phyloP scores from a whole-genome alignment of 495 filamentous ascomycete genomes.

The Chaetomium tenue region DNA sequence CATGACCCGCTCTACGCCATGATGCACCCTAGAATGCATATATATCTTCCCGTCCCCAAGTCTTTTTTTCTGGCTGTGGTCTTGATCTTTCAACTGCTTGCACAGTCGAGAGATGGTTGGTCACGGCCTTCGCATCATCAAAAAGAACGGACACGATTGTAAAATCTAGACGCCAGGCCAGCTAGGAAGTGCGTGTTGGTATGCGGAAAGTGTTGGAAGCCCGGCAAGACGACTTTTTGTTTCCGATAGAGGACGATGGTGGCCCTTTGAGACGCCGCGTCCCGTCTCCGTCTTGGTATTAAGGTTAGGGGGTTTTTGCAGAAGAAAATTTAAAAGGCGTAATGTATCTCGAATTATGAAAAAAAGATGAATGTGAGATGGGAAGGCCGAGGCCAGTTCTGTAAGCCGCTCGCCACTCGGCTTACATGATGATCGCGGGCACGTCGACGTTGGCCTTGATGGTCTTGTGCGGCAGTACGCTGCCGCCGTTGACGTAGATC shows the following conservation, averaged over 20 bases:
- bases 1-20: constrained; percentile 6
- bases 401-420: neutral
- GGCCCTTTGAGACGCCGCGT: neutral
- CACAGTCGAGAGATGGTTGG: neutral
- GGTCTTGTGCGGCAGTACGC: constrained; percentile 94
- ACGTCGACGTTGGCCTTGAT: constrained; percentile 98
- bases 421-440: constrained; percentile 84
- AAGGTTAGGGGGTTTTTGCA: constrained; percentile 2
- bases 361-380: neutral
- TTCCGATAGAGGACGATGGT: neutral
- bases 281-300: constrained; percentile 20
- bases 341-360: constrained; percentile 16
- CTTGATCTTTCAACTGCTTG: neutral
- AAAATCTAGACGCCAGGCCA: neutral
- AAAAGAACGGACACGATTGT: neutral
- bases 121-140: neutral
- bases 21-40: neutral
- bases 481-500: constrained; percentile 97
- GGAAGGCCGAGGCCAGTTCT: neutral
- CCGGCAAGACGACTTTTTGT: neutral
- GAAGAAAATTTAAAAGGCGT: constrained; percentile 16
- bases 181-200: constrained; percentile 1
- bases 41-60: neutral
- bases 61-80: neutral
- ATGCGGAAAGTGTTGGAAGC: neutral